These are phyloP conservation scores for Apiospora marii DNA, from an alignment of 2,329 filamentous ascomycete species.

Conservation along the genomic window DNA sequence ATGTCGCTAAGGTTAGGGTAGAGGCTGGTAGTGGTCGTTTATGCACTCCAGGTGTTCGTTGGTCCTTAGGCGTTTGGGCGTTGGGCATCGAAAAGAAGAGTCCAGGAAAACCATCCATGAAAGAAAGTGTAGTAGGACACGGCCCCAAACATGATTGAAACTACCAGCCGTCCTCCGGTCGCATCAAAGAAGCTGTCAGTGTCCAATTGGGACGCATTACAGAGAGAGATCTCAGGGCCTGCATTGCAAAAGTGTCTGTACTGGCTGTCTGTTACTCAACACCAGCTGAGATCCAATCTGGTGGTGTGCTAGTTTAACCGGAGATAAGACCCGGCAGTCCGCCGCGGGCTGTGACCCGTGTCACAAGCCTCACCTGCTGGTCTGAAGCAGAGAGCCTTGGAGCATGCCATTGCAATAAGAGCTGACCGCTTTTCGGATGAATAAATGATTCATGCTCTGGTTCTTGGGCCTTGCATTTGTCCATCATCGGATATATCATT, in stretches of 20 bases:
- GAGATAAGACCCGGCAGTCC: slow-evolving; percentile 18
- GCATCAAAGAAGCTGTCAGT: background rate
- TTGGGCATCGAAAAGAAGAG: background rate
- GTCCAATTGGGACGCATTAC: background rate
- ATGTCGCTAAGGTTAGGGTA: background rate
- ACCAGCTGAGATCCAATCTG: background rate
- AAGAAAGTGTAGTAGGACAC: background rate
- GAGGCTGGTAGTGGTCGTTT: background rate
- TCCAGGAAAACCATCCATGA: background rate
- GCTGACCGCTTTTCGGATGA: slow-evolving; percentile 12
- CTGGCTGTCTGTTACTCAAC: background rate
- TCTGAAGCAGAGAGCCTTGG: background rate
- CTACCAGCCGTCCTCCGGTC: background rate
- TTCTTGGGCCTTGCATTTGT: slow-evolving; percentile 1
- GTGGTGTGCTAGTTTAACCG: slow-evolving; percentile 17
- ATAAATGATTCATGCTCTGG: slow-evolving; percentile 11
- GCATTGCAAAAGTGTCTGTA: background rate
- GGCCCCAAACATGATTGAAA: slow-evolving; percentile 13
- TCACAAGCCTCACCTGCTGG: background rate
- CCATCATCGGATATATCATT: slow-evolving; percentile 15
- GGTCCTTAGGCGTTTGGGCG: background rate
- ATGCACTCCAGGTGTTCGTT: slow-evolving; percentile 19
- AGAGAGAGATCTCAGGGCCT: background rate
- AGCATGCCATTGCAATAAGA: background rate
- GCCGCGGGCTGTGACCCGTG: slow-evolving; percentile 7